Evolutionary conservation across 2,329 filamentous ascomycete genomes (phyloP), one percentile per base, ranked within the genome.

Genomic region (Cladophialophora bantiana): DNA sequence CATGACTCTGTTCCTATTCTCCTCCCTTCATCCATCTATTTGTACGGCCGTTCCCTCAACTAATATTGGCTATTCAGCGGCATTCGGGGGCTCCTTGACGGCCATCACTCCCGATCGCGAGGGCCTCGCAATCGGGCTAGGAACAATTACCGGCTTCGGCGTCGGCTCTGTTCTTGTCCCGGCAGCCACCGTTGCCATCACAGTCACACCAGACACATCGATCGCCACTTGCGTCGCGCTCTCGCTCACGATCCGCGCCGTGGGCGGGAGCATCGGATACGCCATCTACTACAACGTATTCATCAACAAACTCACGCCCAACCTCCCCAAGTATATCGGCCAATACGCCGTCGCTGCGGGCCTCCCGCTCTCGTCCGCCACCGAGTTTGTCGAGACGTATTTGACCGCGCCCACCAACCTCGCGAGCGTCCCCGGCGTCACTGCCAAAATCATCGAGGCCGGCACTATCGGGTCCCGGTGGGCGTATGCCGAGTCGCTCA

Each of bases 221-320:
- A 90, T 92, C 68, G 89, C 88, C 7, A 91, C 89, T 1, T 83
- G 90, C 50, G 86, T 88, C 0, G 88, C 89, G 6, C 80, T 92
- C 20, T 90, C 89, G 0, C 84, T 91, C 31, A 85, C 88, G 13
- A 86, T 91, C 70, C 88, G 89, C 38, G 87, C 90, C 61, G 83
- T 91, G 34, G 89, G 89, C 54, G 89, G 89, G 36, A 83, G 85
- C 10, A 84, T 91, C 65, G 89, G 87, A 40, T 90, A 88, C 74
- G 83, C 83, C 12, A 80, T 85, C 61, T 83, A 83, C 74, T 89
- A 87, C 75, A 83, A 84, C 65, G 75, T 83, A 70, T 82, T 81
- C 70, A 73, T 81, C 66, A 77, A 78, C 67, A 82, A 80, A 70
- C 83, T 83, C 69, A 74, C 77, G 55, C 75, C 78, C 4, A 77